Percentiles rank a stretch among this genome's conserved stretches.
phyloP scores from a whole-genome alignment of 78 protist genomes.

The Dictyostelium purpureum region DNA sequence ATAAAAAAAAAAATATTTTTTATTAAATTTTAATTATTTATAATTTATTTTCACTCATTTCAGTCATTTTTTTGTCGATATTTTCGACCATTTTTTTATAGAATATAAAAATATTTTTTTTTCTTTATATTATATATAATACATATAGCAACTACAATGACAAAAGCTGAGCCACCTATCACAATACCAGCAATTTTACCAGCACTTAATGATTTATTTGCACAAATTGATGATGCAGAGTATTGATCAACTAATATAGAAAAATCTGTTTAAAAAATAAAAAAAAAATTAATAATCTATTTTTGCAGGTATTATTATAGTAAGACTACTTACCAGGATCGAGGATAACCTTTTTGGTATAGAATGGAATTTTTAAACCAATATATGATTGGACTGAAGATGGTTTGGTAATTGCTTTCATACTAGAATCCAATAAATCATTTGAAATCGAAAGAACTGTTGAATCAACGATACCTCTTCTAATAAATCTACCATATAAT shows the following conservation, averaged over 20 bases:
- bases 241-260: neutral
- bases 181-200: neutral
- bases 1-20: too few species aligned
- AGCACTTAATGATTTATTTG: neutral
- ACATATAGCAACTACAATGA: neutral
- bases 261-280: too few species aligned
- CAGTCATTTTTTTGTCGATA: too few species aligned
- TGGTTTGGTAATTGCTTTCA: neutral
- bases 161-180: neutral
- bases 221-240: neutral
- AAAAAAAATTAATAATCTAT: too few species aligned
- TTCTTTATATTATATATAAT: neutral
- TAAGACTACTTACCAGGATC: too few species aligned
- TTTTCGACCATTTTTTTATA: neutral
- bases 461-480: neutral
- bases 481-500: constrained; percentile 24
- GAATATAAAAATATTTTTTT: neutral
- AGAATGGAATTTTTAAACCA: constrained; percentile 2
- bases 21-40: too few species aligned
- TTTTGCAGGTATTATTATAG: too few species aligned
- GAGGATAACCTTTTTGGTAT: neutral
- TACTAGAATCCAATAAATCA: neutral
- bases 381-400: neutral
- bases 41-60: too few species aligned
- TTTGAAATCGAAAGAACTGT: neutral